These are phyloP conservation scores for Pseudogymnoascus sp. DNA, from an alignment of 2,329 filamentous ascomycete genomes.

Conservation along the genomic window DNA sequence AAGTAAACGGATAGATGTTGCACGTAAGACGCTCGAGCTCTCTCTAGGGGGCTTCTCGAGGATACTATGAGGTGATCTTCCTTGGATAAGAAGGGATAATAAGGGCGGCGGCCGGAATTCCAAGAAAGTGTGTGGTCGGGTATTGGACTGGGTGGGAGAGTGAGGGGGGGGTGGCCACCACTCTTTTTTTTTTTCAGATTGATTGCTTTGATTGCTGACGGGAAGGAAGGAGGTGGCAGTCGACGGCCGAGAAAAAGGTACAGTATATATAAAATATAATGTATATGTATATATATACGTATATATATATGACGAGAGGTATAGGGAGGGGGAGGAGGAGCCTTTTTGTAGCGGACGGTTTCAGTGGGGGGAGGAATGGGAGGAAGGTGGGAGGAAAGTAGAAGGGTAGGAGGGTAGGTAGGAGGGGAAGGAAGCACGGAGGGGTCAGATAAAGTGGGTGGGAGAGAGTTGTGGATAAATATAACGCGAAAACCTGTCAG, in stretches of 20 bases:
- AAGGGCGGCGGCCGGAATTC: neutral
- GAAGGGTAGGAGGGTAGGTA: neutral
- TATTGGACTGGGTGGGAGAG: neutral
- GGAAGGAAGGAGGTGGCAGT: neutral
- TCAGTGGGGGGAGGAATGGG: neutral
- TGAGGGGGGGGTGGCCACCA: neutral
- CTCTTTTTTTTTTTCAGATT: neutral
- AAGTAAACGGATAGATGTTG: constrained; percentile 1
- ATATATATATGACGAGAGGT: neutral
- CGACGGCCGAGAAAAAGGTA: neutral
- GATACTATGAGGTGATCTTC: neutral
- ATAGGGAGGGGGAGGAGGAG: neutral
- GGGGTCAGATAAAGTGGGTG: neutral
- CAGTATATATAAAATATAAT: neutral
- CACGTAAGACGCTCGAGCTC: neutral
- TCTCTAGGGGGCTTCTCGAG: neutral
- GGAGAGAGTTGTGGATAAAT: neutral
- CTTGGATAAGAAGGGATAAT: neutral
- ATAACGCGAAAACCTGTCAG: neutral
- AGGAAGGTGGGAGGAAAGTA: neutral
- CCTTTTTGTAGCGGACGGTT: neutral
- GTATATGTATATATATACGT: neutral
- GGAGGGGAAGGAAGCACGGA: neutral
- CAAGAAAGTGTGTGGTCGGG: neutral
- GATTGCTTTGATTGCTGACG: neutral